Evolutionary conservation across 305 asterid species (phyloP).

Genomic region (Fraxinus xanthoxyloides): DNA sequence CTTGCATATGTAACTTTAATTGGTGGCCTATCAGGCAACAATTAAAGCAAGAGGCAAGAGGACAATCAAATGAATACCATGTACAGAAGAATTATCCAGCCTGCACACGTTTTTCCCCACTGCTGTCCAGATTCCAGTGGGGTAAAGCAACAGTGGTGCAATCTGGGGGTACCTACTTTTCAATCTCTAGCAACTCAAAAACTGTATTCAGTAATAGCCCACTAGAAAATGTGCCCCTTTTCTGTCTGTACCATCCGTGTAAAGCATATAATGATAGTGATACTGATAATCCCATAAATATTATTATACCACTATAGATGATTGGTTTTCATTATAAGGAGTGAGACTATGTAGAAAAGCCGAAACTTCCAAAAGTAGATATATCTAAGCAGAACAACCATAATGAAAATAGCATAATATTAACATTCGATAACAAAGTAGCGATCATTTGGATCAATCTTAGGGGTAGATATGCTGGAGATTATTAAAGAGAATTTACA

Average conservation of each 20-base stretch:
- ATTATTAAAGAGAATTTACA: constrained; percentile 46
- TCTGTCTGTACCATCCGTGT: neutral
- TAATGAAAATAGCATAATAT: neutral
- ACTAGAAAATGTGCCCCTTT: neutral
- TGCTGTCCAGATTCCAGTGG: constrained; percentile 21
- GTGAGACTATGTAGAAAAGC: neutral
- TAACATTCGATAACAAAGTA: neutral
- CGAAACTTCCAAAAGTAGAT: neutral
- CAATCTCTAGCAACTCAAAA: neutral
- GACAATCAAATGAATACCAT: constrained; percentile 2
- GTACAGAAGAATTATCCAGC: constrained; percentile 32
- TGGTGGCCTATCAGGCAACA: neutral
- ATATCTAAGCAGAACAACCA: neutral
- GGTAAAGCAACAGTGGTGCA: constrained; percentile 13
- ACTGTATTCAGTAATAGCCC: neutral
- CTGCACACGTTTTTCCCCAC: constrained; percentile 26
- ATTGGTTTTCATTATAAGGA: neutral
- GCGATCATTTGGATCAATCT: neutral
- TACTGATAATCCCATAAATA: neutral
- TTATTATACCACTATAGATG: neutral
- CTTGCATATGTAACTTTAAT: neutral
- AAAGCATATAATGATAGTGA: neutral
- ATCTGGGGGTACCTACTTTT: neutral
- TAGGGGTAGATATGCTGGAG: neutral
- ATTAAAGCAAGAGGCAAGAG: constrained; percentile 9